Base-by-base conservation (phyloP, 2,329 filamentous ascomycete species). In the Stagonosporopsis vannaccii region DNA sequence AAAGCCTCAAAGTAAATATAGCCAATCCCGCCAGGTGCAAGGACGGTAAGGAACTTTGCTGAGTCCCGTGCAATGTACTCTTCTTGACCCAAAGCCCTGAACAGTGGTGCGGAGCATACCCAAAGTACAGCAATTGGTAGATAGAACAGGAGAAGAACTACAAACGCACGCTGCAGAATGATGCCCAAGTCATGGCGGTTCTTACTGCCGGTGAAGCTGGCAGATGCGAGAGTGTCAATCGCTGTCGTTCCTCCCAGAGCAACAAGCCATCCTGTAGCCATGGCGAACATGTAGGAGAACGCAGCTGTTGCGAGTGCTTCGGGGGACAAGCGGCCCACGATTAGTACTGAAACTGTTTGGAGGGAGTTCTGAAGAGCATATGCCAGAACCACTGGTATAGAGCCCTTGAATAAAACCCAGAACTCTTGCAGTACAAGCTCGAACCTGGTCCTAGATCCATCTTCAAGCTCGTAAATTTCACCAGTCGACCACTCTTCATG, bases 281-380 rank as follows among this genome's bases (percentile, higher is more conserved):
- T 92, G 51, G 92, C 92, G 66, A 96, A 96, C 92, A 96, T 96
- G 79, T 95, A 94, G 2, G 90, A 90, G 69, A 96, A 96, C 0
- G 92, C 91, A 1, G 91, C 89, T 0, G 89, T 90, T 0, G 92
- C 90, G 6, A 96, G 79, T 1, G 91, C 87, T 74, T 95, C 89
- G 1, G 92, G 88, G 0, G 90, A 93, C 0, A 92, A 79, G 2
- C 90, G 87, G 9, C 92, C 92, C 3, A 91, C 91, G 33, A 96
- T 87, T 41, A 96, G 79, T 4, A 96, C 90, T 0, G 91, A 95
- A 1, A 90, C 73, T 0, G 92, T 96, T 71, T 96, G 92, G 0
- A 96, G 79, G 5, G 89, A 92, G 73, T 94, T 96, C 59, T 96
- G 92, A 5, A 96, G 81, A 8, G 89, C 89, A 75, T 96, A 96